These are phyloP conservation scores for Isoetes engelmannii DNA, from an alignment of 83 land plant genomes.

Conservation along the genomic window DNA sequence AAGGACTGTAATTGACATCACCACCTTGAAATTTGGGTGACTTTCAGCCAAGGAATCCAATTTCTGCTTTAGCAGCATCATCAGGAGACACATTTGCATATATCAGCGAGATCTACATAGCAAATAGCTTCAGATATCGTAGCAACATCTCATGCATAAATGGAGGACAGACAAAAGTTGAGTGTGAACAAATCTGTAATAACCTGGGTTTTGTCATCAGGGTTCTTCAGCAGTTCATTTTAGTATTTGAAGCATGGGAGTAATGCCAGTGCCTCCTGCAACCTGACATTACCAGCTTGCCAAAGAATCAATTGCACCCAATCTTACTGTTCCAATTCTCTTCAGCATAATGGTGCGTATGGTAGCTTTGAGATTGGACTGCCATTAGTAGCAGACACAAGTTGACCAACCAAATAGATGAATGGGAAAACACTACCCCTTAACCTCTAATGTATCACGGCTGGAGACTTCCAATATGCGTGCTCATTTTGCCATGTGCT, in stretches of 20 bases:
- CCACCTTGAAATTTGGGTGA: conserved; percentile 92
- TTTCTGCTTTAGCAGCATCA: conserved; percentile 69
- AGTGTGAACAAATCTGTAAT: conserved; percentile 1
- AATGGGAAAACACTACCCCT: conserved; percentile 3
- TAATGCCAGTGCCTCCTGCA: conserved; percentile 95
- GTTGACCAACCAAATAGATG: not conserved
- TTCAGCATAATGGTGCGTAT: conserved; percentile 92
- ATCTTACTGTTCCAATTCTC: conserved; percentile 85
- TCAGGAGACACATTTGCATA: conserved; percentile 87
- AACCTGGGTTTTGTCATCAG: conserved; percentile 90
- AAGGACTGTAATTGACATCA: not conserved
- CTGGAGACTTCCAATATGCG: conserved; percentile 16
- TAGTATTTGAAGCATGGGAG: conserved; percentile 96
- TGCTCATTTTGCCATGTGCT: conserved; percentile 14
- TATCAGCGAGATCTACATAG: conserved; percentile 61
- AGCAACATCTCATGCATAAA: not conserved
- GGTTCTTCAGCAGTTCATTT: conserved; percentile 86
- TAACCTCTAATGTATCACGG: conserved; percentile 20
- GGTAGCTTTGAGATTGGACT: conserved; percentile 87
- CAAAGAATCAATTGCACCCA: not conserved
- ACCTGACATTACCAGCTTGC: conserved; percentile 35
- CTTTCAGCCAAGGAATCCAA: conserved; percentile 65
- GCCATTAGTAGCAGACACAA: not conserved
- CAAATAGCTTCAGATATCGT: not conserved
- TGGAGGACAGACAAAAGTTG: not conserved